phyloP scores from a whole-genome alignment of 805 yeast species.

The Kuraishia capsulata region DNA sequence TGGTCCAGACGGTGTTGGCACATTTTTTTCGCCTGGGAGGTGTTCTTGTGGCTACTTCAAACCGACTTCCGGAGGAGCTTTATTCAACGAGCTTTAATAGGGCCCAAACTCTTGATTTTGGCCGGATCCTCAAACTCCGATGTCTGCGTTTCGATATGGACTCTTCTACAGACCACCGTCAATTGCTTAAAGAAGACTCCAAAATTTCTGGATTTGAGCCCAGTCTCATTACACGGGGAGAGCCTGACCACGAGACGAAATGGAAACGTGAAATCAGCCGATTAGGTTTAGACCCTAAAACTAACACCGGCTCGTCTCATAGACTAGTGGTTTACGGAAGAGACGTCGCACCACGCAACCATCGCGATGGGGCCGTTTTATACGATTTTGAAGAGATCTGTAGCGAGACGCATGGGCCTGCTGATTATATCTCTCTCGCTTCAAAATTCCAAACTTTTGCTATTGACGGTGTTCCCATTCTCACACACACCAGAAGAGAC shows the following conservation, averaged over 20 bases:
- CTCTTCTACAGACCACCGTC: slow-evolving; percentile 48
- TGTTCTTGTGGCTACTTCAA: slow-evolving; percentile 65
- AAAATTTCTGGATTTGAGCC: slow-evolving; percentile 10
- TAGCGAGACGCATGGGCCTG: slow-evolving; percentile 48
- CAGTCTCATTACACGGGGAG: slow-evolving; percentile 23
- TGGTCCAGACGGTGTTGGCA: slow-evolving; percentile 53
- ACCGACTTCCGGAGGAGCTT: slow-evolving; percentile 62
- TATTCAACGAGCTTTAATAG: slow-evolving; percentile 59
- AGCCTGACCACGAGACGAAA: slow-evolving; percentile 14
- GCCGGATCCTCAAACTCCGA: slow-evolving; percentile 44
- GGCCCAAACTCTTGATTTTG: slow-evolving; percentile 47
- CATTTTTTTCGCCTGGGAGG: slow-evolving; percentile 70
- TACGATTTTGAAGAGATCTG: slow-evolving; percentile 49
- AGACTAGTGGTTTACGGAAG: slow-evolving; percentile 50
- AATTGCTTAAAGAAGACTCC: slow-evolving; percentile 17
- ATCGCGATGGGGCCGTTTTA: slow-evolving; percentile 30
- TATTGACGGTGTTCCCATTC: slow-evolving; percentile 50
- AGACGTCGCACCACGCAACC: slow-evolving; percentile 33
- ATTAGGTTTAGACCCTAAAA: slow-evolving; percentile 1
- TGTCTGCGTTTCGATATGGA: slow-evolving; percentile 59
- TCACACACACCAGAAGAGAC: slow-evolving; percentile 48
- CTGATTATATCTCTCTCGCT: slow-evolving; percentile 63
- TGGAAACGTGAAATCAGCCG: too few species aligned
- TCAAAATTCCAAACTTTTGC: slow-evolving; percentile 48
- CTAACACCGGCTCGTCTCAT: slow-evolving; percentile 3